Evolutionary conservation across 176 grass and related monocot genomes (phyloP), one percentile per base, ranked within the genome.

Genomic region (Themeda triandra): DNA sequence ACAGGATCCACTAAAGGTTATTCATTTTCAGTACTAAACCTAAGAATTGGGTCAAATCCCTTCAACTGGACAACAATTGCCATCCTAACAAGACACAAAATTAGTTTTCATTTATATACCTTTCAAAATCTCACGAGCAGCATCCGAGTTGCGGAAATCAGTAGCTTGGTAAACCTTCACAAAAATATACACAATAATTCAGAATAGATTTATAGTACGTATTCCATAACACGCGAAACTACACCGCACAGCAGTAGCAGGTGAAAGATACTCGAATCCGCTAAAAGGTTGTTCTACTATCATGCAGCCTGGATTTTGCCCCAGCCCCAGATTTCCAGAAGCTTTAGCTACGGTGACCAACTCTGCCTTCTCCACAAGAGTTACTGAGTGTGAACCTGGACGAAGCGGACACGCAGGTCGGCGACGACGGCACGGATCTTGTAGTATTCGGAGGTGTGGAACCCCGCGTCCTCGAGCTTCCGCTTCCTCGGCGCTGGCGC

Each of bases 41-140:
- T 25, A 71, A 85, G n/a, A 25, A 64, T 49, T 62, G 18, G 6
- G 10, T 21, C 10, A 15, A 6, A 53, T 49, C 4, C 58, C 60
- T 67, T 73, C 25, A 74, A 74, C 40, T 68, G 58, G 30, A 46
- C n/a, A 49, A 39, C 18, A 59, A 59, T 6, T 44, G 17, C 33
- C 40, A 83, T 74, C 73, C 33, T 66, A 63, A 27, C 29, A 80
- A 80, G 13, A 19, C 9, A 30, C 35, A 11, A 60, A 46, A 79
- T 83, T 25, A 65, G 46, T 19, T 14, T 71, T 35, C 39, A n/a
- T 30, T 46, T 60, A 53, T 40, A 30, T 87, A 91, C 89, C 89
- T 91, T 62, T 91, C 18, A 91, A 39, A 83, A 91, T 84, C 80
- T 91, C 89, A 33, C 63, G 80, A 64, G 89, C 75, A 31, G 75